Percentiles rank a stretch among this genome's conserved stretches.
Evolutionary conservation across 176 grass and related monocot species (phyloP).

Genomic region (Hordeum marinum): DNA sequence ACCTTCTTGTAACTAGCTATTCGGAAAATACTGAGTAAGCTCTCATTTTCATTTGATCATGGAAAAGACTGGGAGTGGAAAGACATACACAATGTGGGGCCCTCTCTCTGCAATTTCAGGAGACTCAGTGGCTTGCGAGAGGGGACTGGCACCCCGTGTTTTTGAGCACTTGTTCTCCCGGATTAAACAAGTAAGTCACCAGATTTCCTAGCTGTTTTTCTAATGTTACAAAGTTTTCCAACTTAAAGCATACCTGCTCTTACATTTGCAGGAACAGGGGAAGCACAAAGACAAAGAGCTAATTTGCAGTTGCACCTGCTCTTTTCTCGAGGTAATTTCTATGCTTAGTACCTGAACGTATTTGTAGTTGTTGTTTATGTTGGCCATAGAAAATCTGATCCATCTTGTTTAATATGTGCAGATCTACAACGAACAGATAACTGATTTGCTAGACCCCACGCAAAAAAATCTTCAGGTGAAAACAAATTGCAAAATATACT

Average conservation of each 20-base stretch:
- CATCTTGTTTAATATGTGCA: slow-evolving; percentile 23
- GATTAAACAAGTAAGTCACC: slow-evolving; percentile 65
- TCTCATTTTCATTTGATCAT: slow-evolving; percentile 17
- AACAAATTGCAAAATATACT: background rate
- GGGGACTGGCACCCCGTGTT: slow-evolving; percentile 83
- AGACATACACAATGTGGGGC: slow-evolving; percentile 98
- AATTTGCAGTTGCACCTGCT: slow-evolving; percentile 71
- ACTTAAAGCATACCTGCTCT: slow-evolving; percentile 4
- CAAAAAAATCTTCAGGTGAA: slow-evolving; percentile 83
- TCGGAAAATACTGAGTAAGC: slow-evolving; percentile 5
- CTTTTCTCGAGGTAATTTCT: slow-evolving; percentile 83
- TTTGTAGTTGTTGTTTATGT: background rate
- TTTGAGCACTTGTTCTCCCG: slow-evolving; percentile 92
- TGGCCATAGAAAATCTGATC: slow-evolving; percentile 19
- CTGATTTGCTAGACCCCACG: slow-evolving; percentile 81
- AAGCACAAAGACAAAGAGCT: slow-evolving; percentile 75
- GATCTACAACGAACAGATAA: slow-evolving; percentile 99
- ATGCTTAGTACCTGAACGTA: slow-evolving; percentile 12
- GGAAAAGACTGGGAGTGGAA: slow-evolving; percentile 91
- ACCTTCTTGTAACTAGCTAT: background rate
- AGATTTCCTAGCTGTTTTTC: background rate
- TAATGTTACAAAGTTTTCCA: background rate
- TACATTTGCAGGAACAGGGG: slow-evolving; percentile 68
- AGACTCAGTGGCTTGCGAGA: slow-evolving; percentile 50
- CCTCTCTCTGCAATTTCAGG: slow-evolving; percentile 66